phyloP scores from a whole-genome alignment of 306 rosid genomes.

The Oxytropis ochrocephala region DNA sequence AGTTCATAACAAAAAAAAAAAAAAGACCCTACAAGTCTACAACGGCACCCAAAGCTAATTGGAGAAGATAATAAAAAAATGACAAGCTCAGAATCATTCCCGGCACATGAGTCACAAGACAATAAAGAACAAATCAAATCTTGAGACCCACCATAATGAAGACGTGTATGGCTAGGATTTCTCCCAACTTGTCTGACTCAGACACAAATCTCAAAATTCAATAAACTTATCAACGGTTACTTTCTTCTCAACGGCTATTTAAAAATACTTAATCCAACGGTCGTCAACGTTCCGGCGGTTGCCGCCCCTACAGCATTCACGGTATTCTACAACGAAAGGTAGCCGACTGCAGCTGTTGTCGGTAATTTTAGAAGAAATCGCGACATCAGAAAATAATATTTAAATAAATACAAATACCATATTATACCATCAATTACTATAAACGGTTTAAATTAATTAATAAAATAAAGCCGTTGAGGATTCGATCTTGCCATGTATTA shows the following conservation, averaged over 20 bases:
- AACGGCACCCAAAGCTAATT: background rate
- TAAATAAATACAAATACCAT: background rate
- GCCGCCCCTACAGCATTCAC: slow-evolving; percentile 55
- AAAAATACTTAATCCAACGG: slow-evolving; percentile 45
- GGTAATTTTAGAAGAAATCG: slow-evolving; percentile 30
- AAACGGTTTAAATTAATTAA: background rate
- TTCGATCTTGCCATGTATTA: no score
- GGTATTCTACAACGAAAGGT: background rate
- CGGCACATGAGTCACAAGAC: slow-evolving; percentile 37
- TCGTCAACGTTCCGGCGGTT: slow-evolving; percentile 49
- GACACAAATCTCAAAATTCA: slow-evolving; percentile 27
- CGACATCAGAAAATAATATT: background rate
- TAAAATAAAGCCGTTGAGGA: slow-evolving; percentile 30
- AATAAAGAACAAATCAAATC: background rate
- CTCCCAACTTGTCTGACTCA: background rate
- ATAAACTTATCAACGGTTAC: slow-evolving; percentile 39
- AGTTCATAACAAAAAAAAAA: no score
- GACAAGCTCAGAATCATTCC: slow-evolving; percentile 14
- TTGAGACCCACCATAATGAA: slow-evolving; percentile 5
- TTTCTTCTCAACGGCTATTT: slow-evolving; percentile 42
- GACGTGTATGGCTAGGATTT: slow-evolving; percentile 49
- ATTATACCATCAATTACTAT: background rate
- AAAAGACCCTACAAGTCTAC: no score
- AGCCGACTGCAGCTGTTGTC: slow-evolving; percentile 31
- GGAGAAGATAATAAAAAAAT: background rate